A percentile compares a stretch with the other conserved stretches of the same genome.
Evolutionary conservation across 345 rosid species (phyloP).

Genomic region (Garcia nutans): DNA sequence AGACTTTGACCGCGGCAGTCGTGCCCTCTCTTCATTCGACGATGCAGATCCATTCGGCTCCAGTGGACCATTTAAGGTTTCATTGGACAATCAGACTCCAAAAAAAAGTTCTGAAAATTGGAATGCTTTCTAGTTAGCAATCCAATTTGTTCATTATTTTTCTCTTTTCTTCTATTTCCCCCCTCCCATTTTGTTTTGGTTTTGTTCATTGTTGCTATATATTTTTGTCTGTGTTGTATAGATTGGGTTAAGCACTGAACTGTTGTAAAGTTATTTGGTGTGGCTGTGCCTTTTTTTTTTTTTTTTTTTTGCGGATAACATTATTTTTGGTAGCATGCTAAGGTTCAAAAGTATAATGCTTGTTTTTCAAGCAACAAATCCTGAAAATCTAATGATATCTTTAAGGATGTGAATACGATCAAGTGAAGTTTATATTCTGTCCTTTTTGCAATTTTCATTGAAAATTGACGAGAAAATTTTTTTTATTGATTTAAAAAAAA

Average conservation of each 20-base stretch:
- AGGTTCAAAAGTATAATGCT: constrained; percentile 5
- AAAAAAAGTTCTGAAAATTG: constrained; percentile 62
- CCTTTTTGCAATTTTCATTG: neutral
- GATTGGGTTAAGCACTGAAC: constrained; percentile 24
- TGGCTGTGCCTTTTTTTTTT: neutral
- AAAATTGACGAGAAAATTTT: too few species aligned
- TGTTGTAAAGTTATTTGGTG: constrained; percentile 34
- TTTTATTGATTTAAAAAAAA: too few species aligned
- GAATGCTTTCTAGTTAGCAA: constrained; percentile 54
- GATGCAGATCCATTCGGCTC: constrained; percentile 87
- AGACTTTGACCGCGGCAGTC: constrained; percentile 33
- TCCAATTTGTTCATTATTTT: too few species aligned
- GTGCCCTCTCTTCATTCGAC: constrained; percentile 67
- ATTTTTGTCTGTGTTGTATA: constrained; percentile 31
- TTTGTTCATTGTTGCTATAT: neutral
- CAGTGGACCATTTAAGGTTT: constrained; percentile 84
- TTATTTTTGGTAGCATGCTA: neutral
- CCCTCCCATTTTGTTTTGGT: constrained; percentile 7
- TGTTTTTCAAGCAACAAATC: constrained; percentile 6
- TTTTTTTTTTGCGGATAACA: constrained; percentile 3
- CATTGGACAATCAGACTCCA: constrained; percentile 53
- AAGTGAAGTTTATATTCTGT: neutral
- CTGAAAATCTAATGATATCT: neutral
- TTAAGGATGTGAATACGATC: neutral
- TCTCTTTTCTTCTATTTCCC: neutral